Conservation (phyloP, 768 basidiomycete species). For the Mycena filopes region DNA sequence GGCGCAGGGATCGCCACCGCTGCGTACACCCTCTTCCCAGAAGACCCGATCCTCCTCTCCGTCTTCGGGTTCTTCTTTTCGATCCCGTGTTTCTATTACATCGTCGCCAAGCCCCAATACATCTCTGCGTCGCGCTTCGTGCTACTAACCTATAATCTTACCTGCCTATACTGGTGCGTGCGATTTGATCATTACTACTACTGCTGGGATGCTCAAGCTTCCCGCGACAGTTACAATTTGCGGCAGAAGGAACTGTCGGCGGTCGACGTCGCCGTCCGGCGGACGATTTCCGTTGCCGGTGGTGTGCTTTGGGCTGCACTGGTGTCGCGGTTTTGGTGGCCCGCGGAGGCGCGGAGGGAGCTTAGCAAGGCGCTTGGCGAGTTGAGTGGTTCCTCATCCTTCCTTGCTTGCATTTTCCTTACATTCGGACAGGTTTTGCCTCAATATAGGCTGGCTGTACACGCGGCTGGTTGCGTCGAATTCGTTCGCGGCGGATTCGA, state of each 20-base stretch:
- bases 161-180: conserved; percentile 74
- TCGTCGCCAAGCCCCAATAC: conserved; percentile 82
- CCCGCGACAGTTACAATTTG: conserved; percentile 74
- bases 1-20: conserved; percentile 83
- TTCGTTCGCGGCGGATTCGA: conserved; percentile 70
- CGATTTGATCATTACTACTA: background rate
- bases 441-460: conserved; percentile 96
- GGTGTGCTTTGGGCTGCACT: conserved; percentile 93
- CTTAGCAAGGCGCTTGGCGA: conserved; percentile 88
- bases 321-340: conserved; percentile 95
- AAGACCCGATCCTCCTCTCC: conserved; percentile 78
- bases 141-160: conserved; percentile 89
- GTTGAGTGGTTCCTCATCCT: conserved; percentile 51
- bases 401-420: background rate
- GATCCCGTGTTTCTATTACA: conserved; percentile 93
- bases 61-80: conserved; percentile 91
- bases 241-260: conserved; percentile 72
- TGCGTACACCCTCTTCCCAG: conserved; percentile 80
- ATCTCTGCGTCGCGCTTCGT: conserved; percentile 83
- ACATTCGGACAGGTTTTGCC: conserved; percentile 75
- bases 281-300: conserved; percentile 81
- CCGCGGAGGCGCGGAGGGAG: conserved; percentile 91
- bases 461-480: conserved; percentile 91
- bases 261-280: conserved; percentile 75
- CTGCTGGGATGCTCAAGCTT: background rate